Base-by-base conservation (phyloP, 495 filamentous ascomycete species). In the Tuber indicum region DNA sequence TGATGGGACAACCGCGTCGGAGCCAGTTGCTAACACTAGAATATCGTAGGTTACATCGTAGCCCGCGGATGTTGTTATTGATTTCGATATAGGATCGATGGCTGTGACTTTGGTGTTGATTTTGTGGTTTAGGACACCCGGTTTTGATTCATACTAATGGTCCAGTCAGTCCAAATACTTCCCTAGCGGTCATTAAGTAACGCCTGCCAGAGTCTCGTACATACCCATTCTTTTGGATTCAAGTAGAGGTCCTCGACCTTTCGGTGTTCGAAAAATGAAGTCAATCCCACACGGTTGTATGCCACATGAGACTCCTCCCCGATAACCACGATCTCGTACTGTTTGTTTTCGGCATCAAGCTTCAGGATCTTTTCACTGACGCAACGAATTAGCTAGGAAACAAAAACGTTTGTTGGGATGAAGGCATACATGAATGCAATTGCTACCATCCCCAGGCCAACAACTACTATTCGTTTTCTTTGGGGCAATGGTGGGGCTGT, bases 211-310 rank as follows among this genome's bases (percentile, higher is more conserved):
- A 10, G 42, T 19, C 23, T 41, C 46, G 49, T 12, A 85, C 89
- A 80, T 84, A 94, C 92, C 95, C 95, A 98, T 89, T 94, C 92
- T 77, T 88, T 86, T 0, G 94, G 93, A 81, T 97, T 96, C 42
- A 98, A 87, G 80, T 97, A 97, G 66, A 98, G 83, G 81, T 96
- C 93, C 85, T 97, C 93, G 23, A 96, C 91, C 77, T 93, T 90
- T 76, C 95, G 89, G 85, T 97, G 94, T 81, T 93, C 91, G 81
- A 98, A 98, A 86, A 94, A 98, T 58, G 90, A 92, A 10, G 94
- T 97, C 58, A 98, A 87, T n/a, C 95, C 95, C 36, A 98, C 95
- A 72, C 95, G 92, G 82, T 98, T 98, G 85, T 98, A 98, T 3
- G 95, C 95, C 77, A 97, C 85, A 85, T 98, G 92, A 1, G 91